Evolutionary conservation across 441 rosid genomes (phyloP).

Genomic region (Croton setiger): DNA sequence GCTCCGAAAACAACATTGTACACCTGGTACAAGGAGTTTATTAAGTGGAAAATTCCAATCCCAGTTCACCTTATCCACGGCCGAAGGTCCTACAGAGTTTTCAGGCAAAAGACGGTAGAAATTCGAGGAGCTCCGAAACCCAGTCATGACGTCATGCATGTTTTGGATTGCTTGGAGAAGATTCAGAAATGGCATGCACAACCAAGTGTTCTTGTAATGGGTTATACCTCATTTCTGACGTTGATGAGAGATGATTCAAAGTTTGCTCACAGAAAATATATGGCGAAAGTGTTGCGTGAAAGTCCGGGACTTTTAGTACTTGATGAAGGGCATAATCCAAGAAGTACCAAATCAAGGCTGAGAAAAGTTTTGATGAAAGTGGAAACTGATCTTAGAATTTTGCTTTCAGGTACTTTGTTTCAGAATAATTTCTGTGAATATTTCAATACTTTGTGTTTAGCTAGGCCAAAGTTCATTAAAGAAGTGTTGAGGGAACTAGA

Average conservation of each 20-base stretch:
- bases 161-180: slow-evolving; percentile 90
- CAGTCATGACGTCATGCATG: slow-evolving; percentile 83
- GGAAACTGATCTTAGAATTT: slow-evolving; percentile 63
- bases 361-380: slow-evolving; percentile 95
- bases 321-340: slow-evolving; percentile 96
- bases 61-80: slow-evolving; percentile 92
- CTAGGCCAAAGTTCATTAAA: slow-evolving; percentile 77
- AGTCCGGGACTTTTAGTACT: slow-evolving; percentile 82
- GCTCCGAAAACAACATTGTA: slow-evolving; percentile 95
- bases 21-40: slow-evolving; percentile 96
- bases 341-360: slow-evolving; percentile 91
- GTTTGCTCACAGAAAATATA: slow-evolving; percentile 68
- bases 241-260: slow-evolving; percentile 86
- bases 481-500: slow-evolving; percentile 70
- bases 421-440: slow-evolving; percentile 97
- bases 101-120: slow-evolving; percentile 32
- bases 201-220: slow-evolving; percentile 95
- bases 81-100: slow-evolving; percentile 58
- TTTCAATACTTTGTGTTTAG: slow-evolving; percentile 88
- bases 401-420: slow-evolving; percentile 92
- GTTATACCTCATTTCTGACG: slow-evolving; percentile 86
- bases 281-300: slow-evolving; percentile 88
- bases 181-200: slow-evolving; percentile 92
- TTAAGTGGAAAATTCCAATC: slow-evolving; percentile 84
- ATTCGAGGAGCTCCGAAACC: slow-evolving; percentile 60